Base-by-base conservation (phyloP, 2,329 filamentous ascomycete species). In the Chaetomium strumarium region DNA sequence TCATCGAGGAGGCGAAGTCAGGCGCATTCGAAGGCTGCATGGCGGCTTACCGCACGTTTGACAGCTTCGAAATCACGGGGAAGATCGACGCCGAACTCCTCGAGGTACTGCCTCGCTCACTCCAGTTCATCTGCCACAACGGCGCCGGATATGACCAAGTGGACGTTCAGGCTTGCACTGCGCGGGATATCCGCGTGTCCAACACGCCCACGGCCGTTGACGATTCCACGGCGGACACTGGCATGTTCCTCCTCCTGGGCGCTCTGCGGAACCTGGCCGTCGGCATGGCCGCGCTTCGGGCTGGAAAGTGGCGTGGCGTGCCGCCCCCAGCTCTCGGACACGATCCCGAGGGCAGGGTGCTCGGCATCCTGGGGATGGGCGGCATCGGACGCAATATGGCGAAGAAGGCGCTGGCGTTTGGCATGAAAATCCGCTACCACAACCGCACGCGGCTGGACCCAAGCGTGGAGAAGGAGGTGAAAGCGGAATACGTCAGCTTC, bases 141-240 rank as follows among this genome's bases (percentile, higher is more conserved):
- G 80, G 88, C 56, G 88, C 90, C 51, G 90, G 90, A 36, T 95
- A 95, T 70, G 90, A 95, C 68, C 85, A 90, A 67, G 76, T 95
- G 57, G 84, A 91, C 67, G 75, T 91, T 9, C 67, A 78, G 43
- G 85, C 86, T 37, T 92, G 88, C 73, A 85, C 82, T 10, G 73
- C 74, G 1, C 81, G 81, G 49, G 73, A 74, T 20, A 78, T 95
- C 58, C 77, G 74, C 39, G 86, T 95, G 33, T 90, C 87, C 58
- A 93, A 95, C 68, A 85, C 86, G 1, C 90, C 88, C n/a, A 84
- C 80, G 0, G 85, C 86, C 29, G 86, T 90, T 40, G 84, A 93
- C 67, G 86, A 93, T 66, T 82, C 88, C 36, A 95, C 90, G 0
- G 90, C 90, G 51, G 90, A 95, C 67, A 78, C 83, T 8, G 86